phyloP scores from a whole-genome alignment of 1,139 yeast species.

The Geotrichum europaeum region DNA sequence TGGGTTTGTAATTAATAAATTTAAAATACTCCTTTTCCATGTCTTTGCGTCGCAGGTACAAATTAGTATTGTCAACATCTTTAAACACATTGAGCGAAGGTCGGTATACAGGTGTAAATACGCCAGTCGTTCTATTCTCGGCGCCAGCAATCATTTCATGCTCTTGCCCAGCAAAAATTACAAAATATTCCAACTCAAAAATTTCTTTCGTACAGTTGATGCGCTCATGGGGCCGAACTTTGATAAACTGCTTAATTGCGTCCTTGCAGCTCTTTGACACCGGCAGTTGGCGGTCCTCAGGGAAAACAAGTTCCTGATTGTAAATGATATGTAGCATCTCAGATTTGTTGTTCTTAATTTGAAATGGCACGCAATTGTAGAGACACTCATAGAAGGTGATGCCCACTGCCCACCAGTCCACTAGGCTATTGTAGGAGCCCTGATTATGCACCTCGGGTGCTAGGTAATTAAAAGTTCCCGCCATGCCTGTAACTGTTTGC shows the following conservation, averaged over 20 bases:
- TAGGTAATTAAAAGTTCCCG: slow-evolving; percentile 85
- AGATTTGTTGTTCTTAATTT: slow-evolving; percentile 43
- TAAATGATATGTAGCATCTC: slow-evolving; percentile 11
- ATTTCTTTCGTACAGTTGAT: slow-evolving; percentile 19
- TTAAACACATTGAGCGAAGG: neutral
- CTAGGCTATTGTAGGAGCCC: slow-evolving; percentile 61
- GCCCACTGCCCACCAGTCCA: slow-evolving; percentile 93
- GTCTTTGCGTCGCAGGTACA: neutral
- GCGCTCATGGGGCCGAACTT: slow-evolving; percentile 22
- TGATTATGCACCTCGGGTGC: slow-evolving; percentile 79
- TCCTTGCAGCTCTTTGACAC: slow-evolving; percentile 24
- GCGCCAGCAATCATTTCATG: slow-evolving; percentile 15
- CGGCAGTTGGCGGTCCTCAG: slow-evolving; percentile 21
- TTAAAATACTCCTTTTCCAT: neutral
- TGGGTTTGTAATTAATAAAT: too few relatives aligned
- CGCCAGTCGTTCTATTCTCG: neutral
- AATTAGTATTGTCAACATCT: neutral
- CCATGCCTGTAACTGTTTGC: slow-evolving; percentile 48
- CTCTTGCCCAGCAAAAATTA: slow-evolving; percentile 16
- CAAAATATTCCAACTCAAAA: slow-evolving; percentile 23
- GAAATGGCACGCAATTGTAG: slow-evolving; percentile 78
- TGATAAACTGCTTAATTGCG: slow-evolving; percentile 27
- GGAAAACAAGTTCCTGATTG: slow-evolving; percentile 17
- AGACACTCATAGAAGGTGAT: slow-evolving; percentile 77
- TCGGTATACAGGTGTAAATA: neutral